Evolutionary conservation across 805 yeast genomes (phyloP).

Genomic region (Metschnikowia gruessii): DNA sequence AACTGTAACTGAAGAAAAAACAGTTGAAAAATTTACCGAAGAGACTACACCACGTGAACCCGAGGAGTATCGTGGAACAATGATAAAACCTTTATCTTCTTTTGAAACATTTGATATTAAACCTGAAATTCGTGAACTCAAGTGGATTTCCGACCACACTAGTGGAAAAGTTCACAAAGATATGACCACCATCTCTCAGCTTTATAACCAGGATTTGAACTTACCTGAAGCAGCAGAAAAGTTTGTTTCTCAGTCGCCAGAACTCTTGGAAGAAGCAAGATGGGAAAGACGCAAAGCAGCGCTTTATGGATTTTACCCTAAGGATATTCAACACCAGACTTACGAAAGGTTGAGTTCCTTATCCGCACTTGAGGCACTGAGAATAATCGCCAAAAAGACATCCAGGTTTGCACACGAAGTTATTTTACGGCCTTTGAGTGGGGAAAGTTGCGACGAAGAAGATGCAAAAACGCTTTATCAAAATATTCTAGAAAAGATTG

Average conservation of each 20-base stretch:
- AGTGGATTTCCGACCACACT: conserved; percentile 4
- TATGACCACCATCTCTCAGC: conserved; percentile 3
- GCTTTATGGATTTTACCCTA: conserved; percentile 1
- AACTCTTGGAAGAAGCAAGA: conserved; percentile 3
- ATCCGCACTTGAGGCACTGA: conserved; percentile 5
- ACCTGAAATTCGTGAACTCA: not conserved
- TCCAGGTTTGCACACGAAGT: not conserved
- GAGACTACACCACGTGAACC: no score
- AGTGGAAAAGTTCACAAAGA: conserved; percentile 6
- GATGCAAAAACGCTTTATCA: not conserved
- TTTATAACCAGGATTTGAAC: conserved; percentile 1
- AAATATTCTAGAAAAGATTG: not conserved
- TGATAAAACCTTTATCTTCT: not conserved
- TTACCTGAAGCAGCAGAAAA: conserved; percentile 2
- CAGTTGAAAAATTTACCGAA: no score
- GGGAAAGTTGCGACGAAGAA: not conserved
- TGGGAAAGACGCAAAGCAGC: conserved; percentile 6
- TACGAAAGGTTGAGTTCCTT: not conserved
- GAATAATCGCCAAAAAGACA: conserved; percentile 2
- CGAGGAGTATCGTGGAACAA: not conserved
- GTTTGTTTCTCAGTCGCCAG: conserved; percentile 1
- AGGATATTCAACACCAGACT: not conserved
- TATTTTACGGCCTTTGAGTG: not conserved
- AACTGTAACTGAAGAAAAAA: no score
- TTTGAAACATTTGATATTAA: conserved; percentile 1